phyloP scores from a whole-genome alignment of 2,329 filamentous ascomycete species.

The Blastomyces silverae region DNA sequence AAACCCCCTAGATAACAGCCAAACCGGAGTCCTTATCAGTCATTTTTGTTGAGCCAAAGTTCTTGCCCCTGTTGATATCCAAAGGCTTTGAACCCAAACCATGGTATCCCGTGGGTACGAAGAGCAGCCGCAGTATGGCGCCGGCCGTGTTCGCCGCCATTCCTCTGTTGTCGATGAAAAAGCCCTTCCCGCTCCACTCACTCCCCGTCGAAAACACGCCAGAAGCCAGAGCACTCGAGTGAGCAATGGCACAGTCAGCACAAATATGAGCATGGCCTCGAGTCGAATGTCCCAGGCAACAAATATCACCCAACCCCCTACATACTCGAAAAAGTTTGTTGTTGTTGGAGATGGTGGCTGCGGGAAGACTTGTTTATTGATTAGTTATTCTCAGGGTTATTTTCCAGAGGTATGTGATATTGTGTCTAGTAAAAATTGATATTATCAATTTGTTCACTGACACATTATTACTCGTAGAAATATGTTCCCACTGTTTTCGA shows the following conservation, averaged over 20 bases:
- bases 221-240: conserved; percentile 57
- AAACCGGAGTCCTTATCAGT: not conserved
- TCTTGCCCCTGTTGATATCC: not conserved
- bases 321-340: conserved; percentile 98
- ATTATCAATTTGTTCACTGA: conserved; percentile 4
- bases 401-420: conserved; percentile 77
- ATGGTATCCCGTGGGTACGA: conserved; percentile 21
- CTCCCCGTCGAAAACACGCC: conserved; percentile 42
- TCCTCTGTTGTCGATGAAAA: conserved; percentile 41
- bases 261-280: conserved; percentile 64
- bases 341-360: conserved; percentile 97
- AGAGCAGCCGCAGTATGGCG: conserved; percentile 32
- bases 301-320: conserved; percentile 79
- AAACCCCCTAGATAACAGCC: not conserved
- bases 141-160: conserved; percentile 51
- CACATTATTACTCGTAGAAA: conserved; percentile 58
- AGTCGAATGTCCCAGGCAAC: conserved; percentile 70
- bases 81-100: conserved; percentile 12
- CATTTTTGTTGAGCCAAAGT: not conserved
- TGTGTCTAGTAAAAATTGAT: not conserved
- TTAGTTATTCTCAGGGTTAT: conserved; percentile 97
- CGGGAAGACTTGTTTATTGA: conserved; percentile 96
- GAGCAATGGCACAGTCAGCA: conserved; percentile 87
- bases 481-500: conserved; percentile 99
- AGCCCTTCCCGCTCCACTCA: conserved; percentile 36